Percentiles rank a stretch among this genome's conserved stretches.
phyloP scores from a whole-genome alignment of 1,284 basidiomycete genomes.

The Gomphus sp. region DNA sequence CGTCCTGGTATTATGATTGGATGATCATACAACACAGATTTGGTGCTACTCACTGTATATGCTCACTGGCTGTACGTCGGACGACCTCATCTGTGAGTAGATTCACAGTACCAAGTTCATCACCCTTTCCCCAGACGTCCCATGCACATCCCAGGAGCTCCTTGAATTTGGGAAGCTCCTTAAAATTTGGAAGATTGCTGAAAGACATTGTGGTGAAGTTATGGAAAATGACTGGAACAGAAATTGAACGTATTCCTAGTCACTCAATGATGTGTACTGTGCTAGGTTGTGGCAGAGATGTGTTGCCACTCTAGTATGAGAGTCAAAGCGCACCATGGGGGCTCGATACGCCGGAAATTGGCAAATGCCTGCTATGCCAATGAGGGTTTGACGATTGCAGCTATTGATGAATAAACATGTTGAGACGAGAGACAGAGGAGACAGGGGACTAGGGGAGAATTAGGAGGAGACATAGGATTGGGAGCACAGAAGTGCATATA shows the following conservation, averaged over 20 bases:
- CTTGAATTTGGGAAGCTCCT: constrained; percentile 51
- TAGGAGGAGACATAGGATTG: too few relatives aligned
- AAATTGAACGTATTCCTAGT: neutral
- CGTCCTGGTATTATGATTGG: neutral
- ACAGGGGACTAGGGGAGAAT: too few relatives aligned
- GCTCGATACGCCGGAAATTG: too few relatives aligned
- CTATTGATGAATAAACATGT: too few relatives aligned
- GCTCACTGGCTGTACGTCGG: constrained; percentile 44
- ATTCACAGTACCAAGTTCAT: constrained; percentile 65
- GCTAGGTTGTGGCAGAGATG: too few relatives aligned
- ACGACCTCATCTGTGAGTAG: constrained; percentile 58
- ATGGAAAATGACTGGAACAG: neutral
- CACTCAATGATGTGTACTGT: neutral
- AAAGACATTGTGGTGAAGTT: constrained; percentile 1
- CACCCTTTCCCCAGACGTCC: constrained; percentile 62
- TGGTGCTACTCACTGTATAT: constrained; percentile 28
- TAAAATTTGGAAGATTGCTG: constrained; percentile 40
- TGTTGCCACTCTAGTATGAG: too few relatives aligned
- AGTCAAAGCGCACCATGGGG: too few relatives aligned
- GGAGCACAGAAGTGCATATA: too few relatives aligned
- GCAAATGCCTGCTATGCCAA: too few relatives aligned
- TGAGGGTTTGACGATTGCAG: too few relatives aligned
- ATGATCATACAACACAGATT: constrained; percentile 11
- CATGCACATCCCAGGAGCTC: constrained; percentile 58
- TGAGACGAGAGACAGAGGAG: too few relatives aligned